Evolutionary conservation across 805 yeast species (phyloP).

Genomic region (Teunomyces lycoperdinae): DNA sequence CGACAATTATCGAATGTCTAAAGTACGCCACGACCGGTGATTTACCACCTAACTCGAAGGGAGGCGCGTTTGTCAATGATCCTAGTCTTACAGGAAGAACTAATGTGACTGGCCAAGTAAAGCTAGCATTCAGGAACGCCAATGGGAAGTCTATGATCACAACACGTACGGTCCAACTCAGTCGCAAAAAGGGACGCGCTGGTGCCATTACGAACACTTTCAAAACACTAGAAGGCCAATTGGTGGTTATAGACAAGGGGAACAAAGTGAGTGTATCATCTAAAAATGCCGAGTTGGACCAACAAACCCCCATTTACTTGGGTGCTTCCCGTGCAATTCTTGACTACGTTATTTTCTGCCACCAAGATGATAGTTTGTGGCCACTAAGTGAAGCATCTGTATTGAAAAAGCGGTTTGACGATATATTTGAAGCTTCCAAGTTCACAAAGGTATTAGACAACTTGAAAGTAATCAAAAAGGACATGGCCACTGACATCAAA

Average conservation of each 20-base stretch:
- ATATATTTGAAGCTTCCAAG: conserved; percentile 91
- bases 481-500: conserved; percentile 70
- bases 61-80: conserved; percentile 95
- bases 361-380: conserved; percentile 96
- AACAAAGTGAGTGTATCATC: conserved; percentile 75
- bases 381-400: conserved; percentile 89
- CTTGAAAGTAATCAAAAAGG: conserved; percentile 72
- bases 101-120: conserved; percentile 85
- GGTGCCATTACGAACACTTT: conserved; percentile 50
- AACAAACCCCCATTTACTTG: conserved; percentile 72
- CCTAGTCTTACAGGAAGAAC: conserved; percentile 76
- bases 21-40: conserved; percentile 95
- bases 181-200: conserved; percentile 47
- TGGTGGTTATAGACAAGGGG: conserved; percentile 62
- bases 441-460: conserved; percentile 87
- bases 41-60: conserved; percentile 91
- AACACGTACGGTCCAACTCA: conserved; percentile 78
- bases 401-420: conserved; percentile 90
- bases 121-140: conserved; percentile 75
- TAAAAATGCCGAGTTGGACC: conserved; percentile 74
- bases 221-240: conserved; percentile 88
- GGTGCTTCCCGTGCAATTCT: conserved; percentile 88
- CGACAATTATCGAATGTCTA: conserved; percentile 92
- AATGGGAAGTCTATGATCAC: conserved; percentile 78
- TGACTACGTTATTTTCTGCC: conserved; percentile 93